Evolutionary conservation across 2,329 filamentous ascomycete species (phyloP), one percentile per base, ranked within the genome.

Genomic region (Metarhizium album): DNA sequence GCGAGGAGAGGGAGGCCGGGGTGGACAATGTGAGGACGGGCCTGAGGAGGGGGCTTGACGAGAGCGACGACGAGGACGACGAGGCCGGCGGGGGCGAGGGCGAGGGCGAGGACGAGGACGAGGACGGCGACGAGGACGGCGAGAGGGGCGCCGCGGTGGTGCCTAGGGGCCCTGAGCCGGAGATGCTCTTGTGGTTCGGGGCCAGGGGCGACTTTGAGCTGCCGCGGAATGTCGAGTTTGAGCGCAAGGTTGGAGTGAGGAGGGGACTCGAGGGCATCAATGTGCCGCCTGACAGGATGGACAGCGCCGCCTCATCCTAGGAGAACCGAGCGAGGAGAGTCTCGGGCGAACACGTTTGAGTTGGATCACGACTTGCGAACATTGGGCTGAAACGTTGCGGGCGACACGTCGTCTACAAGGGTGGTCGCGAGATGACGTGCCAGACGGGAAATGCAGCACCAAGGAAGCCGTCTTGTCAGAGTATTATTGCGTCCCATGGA

Each of bases 1-100:
- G 79, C 3, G 83, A 84, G 59, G 88, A 93, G 70, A 75, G 78
- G 48, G 80, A 78, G 52, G 57, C 64, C 52, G 87, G 87, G 6
- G 65, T 84, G 11, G 78, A 86, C 60, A 84, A 80, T 58, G 84
- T 90, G 45, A 75, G 82, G 37, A 91, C 87, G 0, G 87, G 87
- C 0, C 65, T 93, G 61, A 75, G 67, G 61, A 74, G 79, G 57
- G 72, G 66, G 2, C 59, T 80, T 13, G 74, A 76, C 46, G 73
- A 74, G 1, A 70, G 72, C 1, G 72, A 74, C 0, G 77, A 78
- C 2, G 80, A 83, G 1, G 79, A 83, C 0, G 74, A 78, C 0
- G 80, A 81, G 0, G 78, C 79, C 0, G 78, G 78, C 0, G 76
- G 76, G 0, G 76, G 75, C 0, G 76, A 75, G 47, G 57, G 51